Evolutionary conservation across 1,139 yeast species (phyloP).

Genomic region (Yamadazyma buinensis): DNA sequence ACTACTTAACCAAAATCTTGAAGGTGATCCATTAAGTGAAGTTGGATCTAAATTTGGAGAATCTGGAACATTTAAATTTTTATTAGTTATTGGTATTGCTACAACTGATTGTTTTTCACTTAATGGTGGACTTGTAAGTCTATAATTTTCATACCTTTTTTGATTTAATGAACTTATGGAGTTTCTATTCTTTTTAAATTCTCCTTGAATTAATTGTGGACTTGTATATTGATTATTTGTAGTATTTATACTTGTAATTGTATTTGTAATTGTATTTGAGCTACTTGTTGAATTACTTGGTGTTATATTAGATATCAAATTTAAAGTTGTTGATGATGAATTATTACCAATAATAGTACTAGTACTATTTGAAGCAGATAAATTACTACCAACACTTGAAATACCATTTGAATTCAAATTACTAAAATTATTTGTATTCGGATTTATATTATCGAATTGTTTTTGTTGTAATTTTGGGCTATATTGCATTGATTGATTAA

Average conservation of each 20-base stretch:
- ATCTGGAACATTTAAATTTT: constrained; percentile 33
- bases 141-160: constrained; percentile 29
- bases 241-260: too few species aligned
- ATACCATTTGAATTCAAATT: too few species aligned
- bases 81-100: constrained; percentile 22
- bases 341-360: too few species aligned
- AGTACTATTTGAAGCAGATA: too few species aligned
- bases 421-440: too few species aligned
- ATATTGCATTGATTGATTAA: constrained; percentile 24
- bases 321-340: too few species aligned
- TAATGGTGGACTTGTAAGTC: constrained; percentile 27
- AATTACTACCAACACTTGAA: too few species aligned
- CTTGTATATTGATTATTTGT: not conserved
- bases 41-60: constrained; percentile 52
- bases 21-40: constrained; percentile 54
- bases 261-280: too few species aligned
- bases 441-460: not conserved
- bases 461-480: constrained; percentile 5
- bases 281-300: too few species aligned
- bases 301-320: too few species aligned
- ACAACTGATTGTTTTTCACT: constrained; percentile 5
- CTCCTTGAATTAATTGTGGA: constrained; percentile 2
- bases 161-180: constrained; percentile 31
- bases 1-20: constrained; percentile 49
- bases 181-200: constrained; percentile 20